phyloP scores from a whole-genome alignment of 768 basidiomycete species.

The Tricholoma saponaceum region DNA sequence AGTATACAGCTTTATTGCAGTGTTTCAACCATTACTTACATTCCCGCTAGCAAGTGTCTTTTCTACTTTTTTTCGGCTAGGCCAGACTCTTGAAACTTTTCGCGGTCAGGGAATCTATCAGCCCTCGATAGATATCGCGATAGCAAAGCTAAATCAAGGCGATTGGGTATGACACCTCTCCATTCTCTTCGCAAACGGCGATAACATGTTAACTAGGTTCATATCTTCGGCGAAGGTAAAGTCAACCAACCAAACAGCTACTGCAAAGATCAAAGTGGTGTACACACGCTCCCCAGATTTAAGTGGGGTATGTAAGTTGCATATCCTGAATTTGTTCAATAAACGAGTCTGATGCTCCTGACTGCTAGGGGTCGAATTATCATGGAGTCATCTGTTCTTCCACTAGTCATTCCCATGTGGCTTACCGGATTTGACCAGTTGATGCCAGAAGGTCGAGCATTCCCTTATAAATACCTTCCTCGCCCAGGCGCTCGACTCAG shows the following conservation, averaged over 20 bases:
- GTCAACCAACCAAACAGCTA: conserved; percentile 71
- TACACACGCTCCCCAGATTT: conserved; percentile 62
- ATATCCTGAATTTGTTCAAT: not conserved
- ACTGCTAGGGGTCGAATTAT: conserved; percentile 71
- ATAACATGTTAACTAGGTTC: conserved; percentile 51
- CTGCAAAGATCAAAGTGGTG: conserved; percentile 34
- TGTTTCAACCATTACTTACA: conserved; percentile 5
- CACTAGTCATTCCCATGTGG: conserved; percentile 91
- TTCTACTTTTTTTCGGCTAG: conserved; percentile 81
- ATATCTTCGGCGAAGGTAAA: conserved; percentile 88
- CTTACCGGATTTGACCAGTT: conserved; percentile 80
- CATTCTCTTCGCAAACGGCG: not conserved
- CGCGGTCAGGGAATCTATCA: conserved; percentile 90
- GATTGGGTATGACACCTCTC: conserved; percentile 64
- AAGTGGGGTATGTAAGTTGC: conserved; percentile 92
- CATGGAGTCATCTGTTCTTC: conserved; percentile 54
- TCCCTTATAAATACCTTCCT: conserved; percentile 72
- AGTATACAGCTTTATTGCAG: conserved; percentile 24
- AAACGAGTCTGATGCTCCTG: conserved; percentile 3
- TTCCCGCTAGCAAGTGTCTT: conserved; percentile 54
- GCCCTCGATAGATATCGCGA: conserved; percentile 78
- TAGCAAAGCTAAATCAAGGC: conserved; percentile 74
- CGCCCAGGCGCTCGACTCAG: conserved; percentile 57
- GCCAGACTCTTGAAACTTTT: conserved; percentile 91
- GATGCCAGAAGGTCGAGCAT: conserved; percentile 83